Evolutionary conservation across 2,329 filamentous ascomycete genomes (phyloP), one percentile per base, ranked within the genome.

Genomic region (Xylariaceae sp.): DNA sequence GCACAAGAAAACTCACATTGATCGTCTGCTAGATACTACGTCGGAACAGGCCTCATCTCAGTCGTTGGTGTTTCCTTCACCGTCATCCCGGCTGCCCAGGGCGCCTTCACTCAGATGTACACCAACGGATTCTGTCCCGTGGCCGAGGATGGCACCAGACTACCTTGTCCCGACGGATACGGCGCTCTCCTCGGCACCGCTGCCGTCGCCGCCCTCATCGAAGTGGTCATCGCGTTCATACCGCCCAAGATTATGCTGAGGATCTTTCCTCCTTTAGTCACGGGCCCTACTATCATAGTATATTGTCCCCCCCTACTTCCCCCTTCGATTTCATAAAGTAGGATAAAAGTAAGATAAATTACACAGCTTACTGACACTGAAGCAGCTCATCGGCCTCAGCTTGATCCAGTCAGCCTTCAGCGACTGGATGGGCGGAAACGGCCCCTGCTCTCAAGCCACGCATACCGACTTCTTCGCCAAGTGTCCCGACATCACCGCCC

Each of bases 11-110:
- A 39, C 52, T 57, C 19, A 60, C 50, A 19, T 19, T 19, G 43
- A 2, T n/a, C 26, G 12, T 0, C 19, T 19, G 31, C 37, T 5
- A 86, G 84, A 2, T 91, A 91, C 68, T 89, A 83, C 60, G 72
- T 91, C 56, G 88, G 89, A 8, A 94, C 89, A 0, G 89, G 89
- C 2, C 73, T 94, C 29, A 84, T 94, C 55, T 89, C 86, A 0
- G 89, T 91, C 3, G 87, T 90, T 3, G 88, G 87, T 12, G 86
- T 89, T 12, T 89, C 87, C 0, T 92, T 92, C 67, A 79, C 86
- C 45, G 85, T 88, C 57, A 89, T 91, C 57, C 81, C 86, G 3
- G 83, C 91, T 30, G 87, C 88, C 1, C 80, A 79, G 34, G 86
- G 88, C 46, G 87, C 84, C 3, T 80, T 94, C 42, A 68, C 75